Percentiles rank a stretch among this genome's conserved stretches.
phyloP scores from a whole-genome alignment of 2,329 filamentous ascomycete species.

The Coniochaeta hoffmannii region DNA sequence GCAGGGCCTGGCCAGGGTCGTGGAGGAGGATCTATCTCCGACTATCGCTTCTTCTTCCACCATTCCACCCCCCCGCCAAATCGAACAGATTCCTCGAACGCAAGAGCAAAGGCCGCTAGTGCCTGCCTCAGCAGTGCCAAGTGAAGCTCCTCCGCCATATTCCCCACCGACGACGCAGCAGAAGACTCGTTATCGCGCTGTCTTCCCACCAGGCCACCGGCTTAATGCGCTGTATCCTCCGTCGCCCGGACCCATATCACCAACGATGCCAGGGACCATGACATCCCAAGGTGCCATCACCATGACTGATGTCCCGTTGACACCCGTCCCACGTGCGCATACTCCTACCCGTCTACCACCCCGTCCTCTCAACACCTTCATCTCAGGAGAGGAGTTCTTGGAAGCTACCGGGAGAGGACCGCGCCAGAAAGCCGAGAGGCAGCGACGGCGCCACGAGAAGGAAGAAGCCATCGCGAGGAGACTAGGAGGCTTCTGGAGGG shows the following conservation, averaged over 20 bases:
- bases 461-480: slow-evolving; percentile 55
- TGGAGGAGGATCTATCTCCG: slow-evolving; percentile 9
- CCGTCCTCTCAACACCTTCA: slow-evolving; percentile 35
- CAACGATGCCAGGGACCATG: slow-evolving; percentile 55
- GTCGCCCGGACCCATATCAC: slow-evolving; percentile 55
- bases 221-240: slow-evolving; percentile 40
- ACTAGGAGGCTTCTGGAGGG: slow-evolving; percentile 56
- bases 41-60: slow-evolving; percentile 5
- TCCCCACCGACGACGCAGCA: slow-evolving; percentile 37
- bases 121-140: slow-evolving; percentile 9
- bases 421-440: slow-evolving; percentile 39
- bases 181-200: slow-evolving; percentile 44
- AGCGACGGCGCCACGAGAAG: slow-evolving; percentile 53
- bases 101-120: slow-evolving; percentile 19
- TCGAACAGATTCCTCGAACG: not conserved
- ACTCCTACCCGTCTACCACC: slow-evolving; percentile 27
- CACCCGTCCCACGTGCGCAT: slow-evolving; percentile 24
- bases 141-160: slow-evolving; percentile 47
- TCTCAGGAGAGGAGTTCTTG: slow-evolving; percentile 35
- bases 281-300: slow-evolving; percentile 53
- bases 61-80: not conserved
- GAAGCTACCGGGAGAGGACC: slow-evolving; percentile 27
- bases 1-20: slow-evolving; percentile 2
- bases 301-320: slow-evolving; percentile 52
- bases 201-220: slow-evolving; percentile 49